Evolutionary conservation across 176 grass and related monocot genomes (phyloP).

Genomic region (Eremochloa ophiuroides): DNA sequence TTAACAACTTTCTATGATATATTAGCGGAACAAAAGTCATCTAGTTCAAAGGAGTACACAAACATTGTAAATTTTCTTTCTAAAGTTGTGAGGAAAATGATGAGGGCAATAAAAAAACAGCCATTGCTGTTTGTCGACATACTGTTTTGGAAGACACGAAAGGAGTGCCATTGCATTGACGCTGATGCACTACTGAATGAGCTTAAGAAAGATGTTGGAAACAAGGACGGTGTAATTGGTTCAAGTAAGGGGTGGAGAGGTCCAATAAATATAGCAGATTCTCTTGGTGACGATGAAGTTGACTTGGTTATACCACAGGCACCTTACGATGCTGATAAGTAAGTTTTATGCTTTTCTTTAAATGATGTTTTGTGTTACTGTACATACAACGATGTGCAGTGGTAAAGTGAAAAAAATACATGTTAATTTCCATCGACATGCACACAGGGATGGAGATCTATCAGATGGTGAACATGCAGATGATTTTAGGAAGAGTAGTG

Average conservation of each 20-base stretch:
- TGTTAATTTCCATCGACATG: background rate
- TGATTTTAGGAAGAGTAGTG: constrained; percentile 36
- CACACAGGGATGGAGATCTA: constrained; percentile 57
- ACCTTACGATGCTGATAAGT: constrained; percentile 64
- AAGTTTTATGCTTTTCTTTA: constrained; percentile 23
- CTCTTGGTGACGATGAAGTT: constrained; percentile 96
- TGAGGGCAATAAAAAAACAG: constrained; percentile 76
- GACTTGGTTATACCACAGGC: constrained; percentile 58
- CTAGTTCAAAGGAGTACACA: constrained; percentile 61
- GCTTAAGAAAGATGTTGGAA: constrained; percentile 49
- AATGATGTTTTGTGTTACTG: background rate
- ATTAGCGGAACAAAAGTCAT: constrained; percentile 70
- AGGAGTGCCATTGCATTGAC: constrained; percentile 84
- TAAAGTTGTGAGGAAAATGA: constrained; percentile 86
- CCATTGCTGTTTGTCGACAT: constrained; percentile 89
- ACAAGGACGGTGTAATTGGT: constrained; percentile 34
- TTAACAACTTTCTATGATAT: constrained; percentile 82
- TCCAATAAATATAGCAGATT: constrained; percentile 82
- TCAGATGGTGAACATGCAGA: constrained; percentile 43
- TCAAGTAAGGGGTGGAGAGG: constrained; percentile 39
- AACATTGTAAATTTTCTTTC: constrained; percentile 88
- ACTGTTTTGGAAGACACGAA: constrained; percentile 93
- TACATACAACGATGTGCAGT: background rate
- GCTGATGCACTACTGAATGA: constrained; percentile 65
- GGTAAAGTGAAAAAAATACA: background rate